These are phyloP conservation scores for Pelargonium australe DNA, from an alignment of 441 rosid genomes.

Conservation along the genomic window DNA sequence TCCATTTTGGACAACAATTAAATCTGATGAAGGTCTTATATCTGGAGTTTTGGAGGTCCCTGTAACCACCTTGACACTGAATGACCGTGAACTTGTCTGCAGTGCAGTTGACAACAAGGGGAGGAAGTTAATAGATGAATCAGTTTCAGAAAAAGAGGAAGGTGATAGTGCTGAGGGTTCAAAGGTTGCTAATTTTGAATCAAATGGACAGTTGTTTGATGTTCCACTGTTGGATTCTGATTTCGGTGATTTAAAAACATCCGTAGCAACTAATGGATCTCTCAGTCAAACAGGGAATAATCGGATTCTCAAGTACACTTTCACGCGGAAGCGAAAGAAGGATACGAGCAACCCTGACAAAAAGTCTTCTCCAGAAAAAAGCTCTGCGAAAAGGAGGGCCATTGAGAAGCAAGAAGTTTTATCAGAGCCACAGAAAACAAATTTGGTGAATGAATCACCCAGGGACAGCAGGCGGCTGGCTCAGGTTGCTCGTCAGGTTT, in stretches of 20 bases:
- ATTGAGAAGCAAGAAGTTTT: neutral
- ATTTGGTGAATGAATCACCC: neutral
- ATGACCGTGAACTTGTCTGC: neutral
- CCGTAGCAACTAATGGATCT: neutral
- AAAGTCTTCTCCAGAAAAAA: neutral
- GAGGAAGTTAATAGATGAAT: neutral
- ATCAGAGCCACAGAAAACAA: constrained; percentile 6
- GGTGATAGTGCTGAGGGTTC: neutral
- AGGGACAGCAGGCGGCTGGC: neutral
- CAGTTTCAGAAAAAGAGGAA: neutral
- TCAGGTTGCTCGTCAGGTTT: constrained; percentile 1
- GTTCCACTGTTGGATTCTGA: neutral
- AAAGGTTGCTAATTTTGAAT: neutral
- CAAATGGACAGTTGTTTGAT: neutral
- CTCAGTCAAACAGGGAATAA: constrained; percentile 2
- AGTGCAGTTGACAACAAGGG: neutral
- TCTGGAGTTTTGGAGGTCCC: neutral
- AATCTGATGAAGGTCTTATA: neutral
- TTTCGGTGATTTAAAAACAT: neutral
- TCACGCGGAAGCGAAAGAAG: neutral
- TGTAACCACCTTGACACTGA: neutral
- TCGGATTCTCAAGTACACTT: neutral
- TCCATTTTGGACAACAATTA: neutral
- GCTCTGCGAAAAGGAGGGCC: neutral
- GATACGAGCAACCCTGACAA: neutral